phyloP scores from a whole-genome alignment of 192 early-diverging fungal species.

The Haplosporangium gracile region DNA sequence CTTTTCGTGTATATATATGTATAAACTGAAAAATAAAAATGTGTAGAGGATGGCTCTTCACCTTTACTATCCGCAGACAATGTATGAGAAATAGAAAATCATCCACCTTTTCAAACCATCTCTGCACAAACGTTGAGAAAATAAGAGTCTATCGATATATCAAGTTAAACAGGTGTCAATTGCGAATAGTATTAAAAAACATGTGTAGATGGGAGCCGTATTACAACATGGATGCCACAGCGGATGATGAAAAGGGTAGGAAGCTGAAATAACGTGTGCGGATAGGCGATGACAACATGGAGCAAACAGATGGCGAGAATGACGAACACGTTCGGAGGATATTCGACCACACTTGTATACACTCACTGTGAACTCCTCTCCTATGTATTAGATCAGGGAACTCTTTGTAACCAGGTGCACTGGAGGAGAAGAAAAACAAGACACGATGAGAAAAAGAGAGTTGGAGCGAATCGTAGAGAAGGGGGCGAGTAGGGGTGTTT shows the following conservation, averaged over 20 bases:
- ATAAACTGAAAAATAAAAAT: background rate
- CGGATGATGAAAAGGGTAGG: background rate
- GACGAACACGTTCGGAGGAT: conserved; percentile 1
- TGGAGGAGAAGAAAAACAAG: background rate
- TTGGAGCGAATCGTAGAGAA: background rate
- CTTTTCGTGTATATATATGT: background rate
- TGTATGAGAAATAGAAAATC: too few relatives aligned
- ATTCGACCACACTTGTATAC: background rate
- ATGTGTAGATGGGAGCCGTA: background rate
- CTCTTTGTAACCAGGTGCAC: background rate
- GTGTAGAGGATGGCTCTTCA: background rate
- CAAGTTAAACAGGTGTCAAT: background rate
- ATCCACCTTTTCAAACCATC: too few relatives aligned
- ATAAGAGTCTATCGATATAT: too few relatives aligned
- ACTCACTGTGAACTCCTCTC: background rate
- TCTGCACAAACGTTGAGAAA: too few relatives aligned
- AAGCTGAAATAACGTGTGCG: background rate
- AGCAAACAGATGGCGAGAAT: conserved; percentile 8
- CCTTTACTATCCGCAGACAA: background rate
- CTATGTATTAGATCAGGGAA: background rate
- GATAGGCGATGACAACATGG: background rate
- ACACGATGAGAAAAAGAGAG: background rate
- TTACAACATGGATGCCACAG: background rate
- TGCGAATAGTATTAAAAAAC: background rate
- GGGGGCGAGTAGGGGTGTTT: background rate